Evolutionary conservation across 495 filamentous ascomycete genomes (phyloP).

Genomic region (Melanomma pulvis-pyrius): DNA sequence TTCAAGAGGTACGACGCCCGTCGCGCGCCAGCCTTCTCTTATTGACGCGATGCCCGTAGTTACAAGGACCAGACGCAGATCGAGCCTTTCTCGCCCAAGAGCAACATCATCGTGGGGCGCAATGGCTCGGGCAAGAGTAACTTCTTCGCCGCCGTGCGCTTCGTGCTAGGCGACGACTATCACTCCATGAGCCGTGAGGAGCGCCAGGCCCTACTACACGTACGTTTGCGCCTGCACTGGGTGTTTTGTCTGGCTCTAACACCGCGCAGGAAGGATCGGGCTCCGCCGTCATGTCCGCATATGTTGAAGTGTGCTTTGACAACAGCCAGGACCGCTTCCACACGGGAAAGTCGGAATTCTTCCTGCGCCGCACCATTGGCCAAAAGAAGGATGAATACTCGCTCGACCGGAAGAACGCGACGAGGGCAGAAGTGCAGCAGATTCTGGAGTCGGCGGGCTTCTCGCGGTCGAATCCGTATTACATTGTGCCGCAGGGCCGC

Average conservation of each 20-base stretch:
- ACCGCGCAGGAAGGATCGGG: conserved; percentile 79
- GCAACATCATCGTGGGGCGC: conserved; percentile 98
- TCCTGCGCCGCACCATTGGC: conserved; percentile 90
- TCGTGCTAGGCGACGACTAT: conserved; percentile 97
- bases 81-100: conserved; percentile 95
- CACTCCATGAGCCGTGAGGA: conserved; percentile 95
- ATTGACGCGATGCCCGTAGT: conserved; percentile 53
- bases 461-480: conserved; percentile 96
- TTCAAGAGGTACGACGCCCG: conserved; percentile 84
- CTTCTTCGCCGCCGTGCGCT: conserved; percentile 99
- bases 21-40: background rate
- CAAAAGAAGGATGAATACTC: conserved; percentile 99
- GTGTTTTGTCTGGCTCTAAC: conserved; percentile 8
- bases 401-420: conserved; percentile 92
- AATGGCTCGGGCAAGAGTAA: conserved; percentile 99
- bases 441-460: conserved; percentile 95
- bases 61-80: conserved; percentile 99
- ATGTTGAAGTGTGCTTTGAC: conserved; percentile 98
- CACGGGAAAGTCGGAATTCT: conserved; percentile 86
- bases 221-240: conserved; percentile 42
- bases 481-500: conserved; percentile 96
- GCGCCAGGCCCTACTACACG: conserved; percentile 88
- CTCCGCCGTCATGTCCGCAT: conserved; percentile 97
- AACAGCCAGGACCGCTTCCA: conserved; percentile 96
- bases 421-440: conserved; percentile 92